A percentile compares a stretch with the other conserved stretches of the same genome.
phyloP scores from a whole-genome alignment of 2,329 filamentous ascomycete species.

The Epichloe scottii region DNA sequence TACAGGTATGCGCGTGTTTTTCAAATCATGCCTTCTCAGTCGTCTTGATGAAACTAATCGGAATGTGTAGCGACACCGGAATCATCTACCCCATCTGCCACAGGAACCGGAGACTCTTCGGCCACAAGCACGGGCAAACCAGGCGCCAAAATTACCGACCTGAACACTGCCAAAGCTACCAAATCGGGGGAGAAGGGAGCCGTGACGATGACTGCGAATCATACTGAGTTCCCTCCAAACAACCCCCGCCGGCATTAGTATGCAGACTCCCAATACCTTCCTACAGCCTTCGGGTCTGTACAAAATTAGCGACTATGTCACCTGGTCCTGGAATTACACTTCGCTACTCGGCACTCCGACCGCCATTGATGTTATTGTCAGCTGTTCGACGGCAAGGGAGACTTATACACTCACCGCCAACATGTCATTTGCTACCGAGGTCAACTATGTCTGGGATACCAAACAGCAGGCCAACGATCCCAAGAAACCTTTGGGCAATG shows the following conservation, averaged over 20 bases:
- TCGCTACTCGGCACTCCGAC: slow-evolving; percentile 44
- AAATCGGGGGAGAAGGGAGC: slow-evolving; percentile 10
- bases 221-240: slow-evolving; percentile 29
- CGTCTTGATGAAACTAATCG: background rate
- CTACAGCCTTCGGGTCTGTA: slow-evolving; percentile 36
- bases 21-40: background rate
- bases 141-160: slow-evolving; percentile 22
- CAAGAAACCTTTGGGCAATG: slow-evolving; percentile 34
- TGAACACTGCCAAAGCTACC: slow-evolving; percentile 26
- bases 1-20: slow-evolving; percentile 5
- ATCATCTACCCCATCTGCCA: slow-evolving; percentile 3
- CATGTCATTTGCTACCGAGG: slow-evolving; percentile 43
- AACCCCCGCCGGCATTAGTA: slow-evolving; percentile 38
- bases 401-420: slow-evolving; percentile 52
- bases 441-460: slow-evolving; percentile 47
- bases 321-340: slow-evolving; percentile 55
- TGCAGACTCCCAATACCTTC: slow-evolving; percentile 38
- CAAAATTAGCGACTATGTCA: slow-evolving; percentile 48
- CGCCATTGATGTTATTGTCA: slow-evolving; percentile 46
- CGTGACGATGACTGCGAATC: slow-evolving; percentile 16
- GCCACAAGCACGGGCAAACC: slow-evolving; percentile 1
- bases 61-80: background rate
- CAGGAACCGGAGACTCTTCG: slow-evolving; percentile 4
- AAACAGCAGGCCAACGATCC: slow-evolving; percentile 32
- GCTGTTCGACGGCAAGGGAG: slow-evolving; percentile 36